Conservation (phyloP, 1,284 basidiomycete species). For the Crucibulum cyathiforme region DNA sequence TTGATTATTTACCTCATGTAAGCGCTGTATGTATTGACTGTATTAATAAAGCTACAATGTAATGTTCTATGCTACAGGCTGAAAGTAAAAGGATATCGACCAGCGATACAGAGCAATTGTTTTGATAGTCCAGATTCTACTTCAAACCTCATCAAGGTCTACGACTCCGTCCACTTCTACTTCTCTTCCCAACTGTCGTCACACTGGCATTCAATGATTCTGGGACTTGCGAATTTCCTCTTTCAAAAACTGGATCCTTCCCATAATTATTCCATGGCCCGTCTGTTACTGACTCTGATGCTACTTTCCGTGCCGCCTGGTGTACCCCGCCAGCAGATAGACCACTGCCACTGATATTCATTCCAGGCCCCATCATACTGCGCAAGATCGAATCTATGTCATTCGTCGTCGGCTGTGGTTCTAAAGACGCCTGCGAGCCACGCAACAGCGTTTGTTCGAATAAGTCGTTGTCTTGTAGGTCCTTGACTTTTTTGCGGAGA, state of each 20-base stretch:
- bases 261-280: slow-evolving; percentile 42
- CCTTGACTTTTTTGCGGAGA: slow-evolving; percentile 56
- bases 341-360: slow-evolving; percentile 17
- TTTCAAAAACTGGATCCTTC: slow-evolving; percentile 15
- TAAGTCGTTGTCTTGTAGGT: slow-evolving; percentile 69
- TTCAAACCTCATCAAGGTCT: too few species aligned
- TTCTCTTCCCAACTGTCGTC: too few species aligned
- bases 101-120: too few species aligned
- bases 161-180: too few species aligned
- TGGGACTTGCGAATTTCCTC: slow-evolving; percentile 10
- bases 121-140: too few species aligned
- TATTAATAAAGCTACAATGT: too few species aligned
- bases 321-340: slow-evolving; percentile 4
- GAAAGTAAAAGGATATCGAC: too few species aligned
- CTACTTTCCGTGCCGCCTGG: slow-evolving; percentile 4
- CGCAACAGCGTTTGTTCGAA: slow-evolving; percentile 66
- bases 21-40: too few species aligned
- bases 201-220: not conserved
- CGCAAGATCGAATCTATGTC: slow-evolving; percentile 70
- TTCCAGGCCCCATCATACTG: slow-evolving; percentile 56
- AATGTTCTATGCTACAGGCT: too few species aligned
- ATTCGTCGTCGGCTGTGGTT: slow-evolving; percentile 56
- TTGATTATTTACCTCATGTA: too few species aligned
- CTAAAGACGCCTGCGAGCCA: slow-evolving; percentile 58
- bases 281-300: slow-evolving; percentile 19